phyloP scores from a whole-genome alignment of 2,329 filamentous ascomycete genomes.

The Diaporthe sp. region DNA sequence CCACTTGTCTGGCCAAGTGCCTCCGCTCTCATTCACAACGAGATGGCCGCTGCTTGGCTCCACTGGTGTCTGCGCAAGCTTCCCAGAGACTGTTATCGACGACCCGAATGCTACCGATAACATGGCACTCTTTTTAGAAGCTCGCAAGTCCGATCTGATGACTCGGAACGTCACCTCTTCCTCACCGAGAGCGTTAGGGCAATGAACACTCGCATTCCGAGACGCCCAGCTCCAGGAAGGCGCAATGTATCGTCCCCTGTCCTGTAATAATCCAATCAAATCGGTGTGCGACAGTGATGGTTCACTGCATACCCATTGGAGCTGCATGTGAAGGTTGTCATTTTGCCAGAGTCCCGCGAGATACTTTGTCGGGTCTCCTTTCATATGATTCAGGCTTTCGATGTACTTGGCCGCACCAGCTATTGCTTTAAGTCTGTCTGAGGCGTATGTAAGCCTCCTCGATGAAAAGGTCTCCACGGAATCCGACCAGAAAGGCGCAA shows the following conservation, averaged over 20 bases:
- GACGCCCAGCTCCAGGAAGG: neutral
- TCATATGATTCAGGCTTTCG: rapidly evolving
- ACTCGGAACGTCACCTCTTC: neutral
- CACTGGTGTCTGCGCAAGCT: neutral
- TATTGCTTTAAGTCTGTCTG: neutral
- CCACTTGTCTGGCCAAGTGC: too few species aligned
- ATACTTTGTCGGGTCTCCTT: neutral
- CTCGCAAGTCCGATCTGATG: neutral
- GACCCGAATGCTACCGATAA: neutral
- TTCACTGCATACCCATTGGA: neutral
- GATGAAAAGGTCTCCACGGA: neutral
- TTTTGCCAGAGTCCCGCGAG: neutral
- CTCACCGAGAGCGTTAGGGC: too few species aligned
- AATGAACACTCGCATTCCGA: neutral
- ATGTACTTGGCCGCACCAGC: neutral
- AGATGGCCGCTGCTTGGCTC: neutral
- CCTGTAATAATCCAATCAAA: rapidly evolving
- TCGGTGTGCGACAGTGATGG: neutral
- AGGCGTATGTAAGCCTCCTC: neutral
- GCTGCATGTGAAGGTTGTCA: rapidly evolving
- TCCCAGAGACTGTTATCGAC: neutral
- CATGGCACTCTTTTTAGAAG: neutral
- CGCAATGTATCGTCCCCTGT: neutral
- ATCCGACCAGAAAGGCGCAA: too few species aligned
- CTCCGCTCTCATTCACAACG: rapidly evolving